Conservation (phyloP, 2,329 filamentous ascomycete species). For the Tolypocladium album region DNA sequence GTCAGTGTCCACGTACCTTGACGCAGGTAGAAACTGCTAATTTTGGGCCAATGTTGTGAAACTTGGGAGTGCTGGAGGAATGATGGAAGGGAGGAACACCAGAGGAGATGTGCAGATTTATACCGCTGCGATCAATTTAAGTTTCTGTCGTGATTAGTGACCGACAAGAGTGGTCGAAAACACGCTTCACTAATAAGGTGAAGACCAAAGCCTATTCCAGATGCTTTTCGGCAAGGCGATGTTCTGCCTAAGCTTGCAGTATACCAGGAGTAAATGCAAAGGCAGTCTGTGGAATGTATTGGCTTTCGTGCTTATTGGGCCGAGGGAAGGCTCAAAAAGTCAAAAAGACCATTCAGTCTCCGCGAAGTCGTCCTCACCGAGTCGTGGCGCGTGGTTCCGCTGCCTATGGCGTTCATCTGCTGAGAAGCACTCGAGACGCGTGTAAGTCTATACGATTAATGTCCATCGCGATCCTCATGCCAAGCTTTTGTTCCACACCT, state of each 20-base stretch:
- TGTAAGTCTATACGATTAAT: no score
- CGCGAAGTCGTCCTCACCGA: no score
- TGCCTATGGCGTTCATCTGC: no score
- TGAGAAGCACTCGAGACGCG: no score
- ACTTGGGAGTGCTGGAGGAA: background rate
- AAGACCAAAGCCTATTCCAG: background rate
- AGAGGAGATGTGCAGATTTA: background rate
- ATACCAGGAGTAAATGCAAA: background rate
- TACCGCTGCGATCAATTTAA: background rate
- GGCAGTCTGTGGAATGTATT: no score
- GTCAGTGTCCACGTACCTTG: background rate
- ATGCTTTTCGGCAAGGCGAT: no score
- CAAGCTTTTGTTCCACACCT: slow-evolving; percentile 20
- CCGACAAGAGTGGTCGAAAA: background rate
- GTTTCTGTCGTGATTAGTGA: background rate
- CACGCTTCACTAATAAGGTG: background rate
- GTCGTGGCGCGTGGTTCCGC: no score
- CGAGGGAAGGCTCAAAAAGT: no score
- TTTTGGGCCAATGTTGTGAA: background rate
- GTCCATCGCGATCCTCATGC: no score
- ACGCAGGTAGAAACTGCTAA: background rate
- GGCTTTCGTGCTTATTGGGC: no score
- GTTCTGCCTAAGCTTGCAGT: background rate
- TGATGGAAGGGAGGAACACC: background rate
- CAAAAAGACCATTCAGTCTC: no score